phyloP scores from a whole-genome alignment of 1,284 basidiomycete species.

The Ceratobasidium sp. region DNA sequence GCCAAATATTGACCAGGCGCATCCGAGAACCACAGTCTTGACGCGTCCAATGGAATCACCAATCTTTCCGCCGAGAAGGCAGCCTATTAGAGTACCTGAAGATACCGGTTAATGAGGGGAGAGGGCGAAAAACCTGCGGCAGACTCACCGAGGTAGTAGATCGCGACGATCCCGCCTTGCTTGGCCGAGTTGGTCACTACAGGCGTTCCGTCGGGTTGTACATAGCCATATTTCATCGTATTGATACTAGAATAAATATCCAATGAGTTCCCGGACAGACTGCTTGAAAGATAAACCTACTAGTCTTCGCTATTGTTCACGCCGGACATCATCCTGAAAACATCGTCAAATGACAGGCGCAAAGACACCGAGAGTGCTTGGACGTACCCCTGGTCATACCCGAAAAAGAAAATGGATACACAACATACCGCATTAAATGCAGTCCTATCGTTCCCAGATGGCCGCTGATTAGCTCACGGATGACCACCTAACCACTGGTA shows the following conservation, averaged over 20 bases:
- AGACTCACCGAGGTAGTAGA: slow-evolving; percentile 46
- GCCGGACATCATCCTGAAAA: slow-evolving; percentile 62
- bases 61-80: slow-evolving; percentile 63
- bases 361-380: neutral
- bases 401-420: slow-evolving; percentile 55
- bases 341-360: neutral
- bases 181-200: slow-evolving; percentile 65
- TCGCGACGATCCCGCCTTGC: slow-evolving; percentile 63
- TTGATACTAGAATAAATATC: slow-evolving; percentile 45
- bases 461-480: neutral
- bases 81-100: slow-evolving; percentile 63
- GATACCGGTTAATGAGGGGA: slow-evolving; percentile 60
- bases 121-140: neutral
- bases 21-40: slow-evolving; percentile 61
- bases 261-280: slow-evolving; percentile 35
- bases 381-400: slow-evolving; percentile 65
- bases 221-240: slow-evolving; percentile 54
- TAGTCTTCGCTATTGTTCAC: slow-evolving; percentile 65
- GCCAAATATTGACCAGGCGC: slow-evolving; percentile 63
- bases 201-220: slow-evolving; percentile 62
- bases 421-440: slow-evolving; percentile 44
- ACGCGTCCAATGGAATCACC: slow-evolving; percentile 63
- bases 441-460: neutral
- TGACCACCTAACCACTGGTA: neutral
- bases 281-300: slow-evolving; percentile 60